Evolutionary conservation across 164 flowering plant genomes (phyloP).

Genomic region (Berberis thunbergii): DNA sequence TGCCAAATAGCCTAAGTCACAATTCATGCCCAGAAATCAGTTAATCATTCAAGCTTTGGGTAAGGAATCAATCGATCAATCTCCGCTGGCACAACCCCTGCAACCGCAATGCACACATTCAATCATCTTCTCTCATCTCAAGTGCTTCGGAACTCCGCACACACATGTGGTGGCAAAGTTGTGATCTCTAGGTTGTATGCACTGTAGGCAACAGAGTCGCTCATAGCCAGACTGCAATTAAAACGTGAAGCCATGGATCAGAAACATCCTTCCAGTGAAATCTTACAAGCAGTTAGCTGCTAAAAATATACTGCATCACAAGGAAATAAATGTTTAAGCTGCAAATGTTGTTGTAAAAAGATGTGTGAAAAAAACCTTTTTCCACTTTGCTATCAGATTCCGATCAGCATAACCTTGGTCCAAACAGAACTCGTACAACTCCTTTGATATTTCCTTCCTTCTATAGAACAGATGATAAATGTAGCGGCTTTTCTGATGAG

Average conservation of each 20-base stretch:
- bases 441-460: conserved; percentile 75
- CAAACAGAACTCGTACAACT: conserved; percentile 72
- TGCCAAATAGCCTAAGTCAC: too few species aligned
- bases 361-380: conserved; percentile 38
- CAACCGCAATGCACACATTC: conserved; percentile 98
- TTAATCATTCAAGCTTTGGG: not conserved
- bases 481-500: conserved; percentile 88
- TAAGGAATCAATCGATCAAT: not conserved
- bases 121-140: conserved; percentile 81
- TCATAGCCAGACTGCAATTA: conserved; percentile 85
- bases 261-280: not conserved
- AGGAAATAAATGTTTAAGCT: too few species aligned
- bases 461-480: conserved; percentile 66
- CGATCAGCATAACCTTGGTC: conserved; percentile 86
- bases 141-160: conserved; percentile 88
- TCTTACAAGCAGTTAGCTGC: not conserved
- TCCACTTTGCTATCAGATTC: conserved; percentile 75
- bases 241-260: conserved; percentile 1
- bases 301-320: not conserved
- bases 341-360: too few species aligned
- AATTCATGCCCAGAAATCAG: too few species aligned
- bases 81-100: conserved; percentile 26
- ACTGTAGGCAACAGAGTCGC: conserved; percentile 81
- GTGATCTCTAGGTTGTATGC: conserved; percentile 94
- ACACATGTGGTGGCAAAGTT: conserved; percentile 86